These are phyloP conservation scores for Aegilops tauschii DNA, from an alignment of 176 grass and related monocot species.

Conservation along the genomic window DNA sequence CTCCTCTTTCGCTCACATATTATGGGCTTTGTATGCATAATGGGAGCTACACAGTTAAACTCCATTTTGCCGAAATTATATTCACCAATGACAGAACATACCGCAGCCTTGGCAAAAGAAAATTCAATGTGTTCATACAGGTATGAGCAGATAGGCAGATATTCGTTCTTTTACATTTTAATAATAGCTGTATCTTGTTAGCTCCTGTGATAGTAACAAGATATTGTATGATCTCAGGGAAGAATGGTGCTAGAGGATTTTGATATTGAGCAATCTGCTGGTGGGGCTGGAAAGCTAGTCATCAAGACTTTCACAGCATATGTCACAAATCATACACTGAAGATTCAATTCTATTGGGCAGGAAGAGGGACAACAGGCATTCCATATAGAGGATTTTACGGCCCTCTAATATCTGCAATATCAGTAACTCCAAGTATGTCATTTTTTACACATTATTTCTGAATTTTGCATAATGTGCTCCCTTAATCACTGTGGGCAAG, in stretches of 20 bases:
- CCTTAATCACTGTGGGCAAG: constrained; percentile 1
- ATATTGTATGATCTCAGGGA: constrained; percentile 46
- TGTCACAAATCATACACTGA: constrained; percentile 61
- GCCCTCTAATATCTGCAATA: constrained; percentile 95
- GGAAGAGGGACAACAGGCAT: constrained; percentile 85
- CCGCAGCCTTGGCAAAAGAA: constrained; percentile 77
- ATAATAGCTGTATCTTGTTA: not conserved
- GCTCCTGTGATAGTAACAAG: not conserved
- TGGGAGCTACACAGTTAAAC: constrained; percentile 73
- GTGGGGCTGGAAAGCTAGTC: constrained; percentile 50
- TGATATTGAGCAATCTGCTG: constrained; percentile 61
- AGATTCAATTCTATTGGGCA: constrained; percentile 84
- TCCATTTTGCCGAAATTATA: constrained; percentile 86
- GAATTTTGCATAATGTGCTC: not conserved
- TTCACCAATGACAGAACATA: constrained; percentile 81
- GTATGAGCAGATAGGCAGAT: constrained; percentile 29
- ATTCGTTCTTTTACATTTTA: not conserved
- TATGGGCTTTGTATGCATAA: constrained; percentile 86
- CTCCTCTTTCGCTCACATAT: constrained; percentile 89
- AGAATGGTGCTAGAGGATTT: constrained; percentile 87
- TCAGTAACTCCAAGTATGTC: constrained; percentile 83
- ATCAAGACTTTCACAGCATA: constrained; percentile 58
- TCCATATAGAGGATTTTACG: constrained; percentile 82
- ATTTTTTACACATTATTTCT: constrained; percentile 13
- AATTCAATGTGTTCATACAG: constrained; percentile 94